Evolutionary conservation across 78 protist species (phyloP), one percentile per base, ranked within the genome.

Genomic region (Andalucia godoyi): DNA sequence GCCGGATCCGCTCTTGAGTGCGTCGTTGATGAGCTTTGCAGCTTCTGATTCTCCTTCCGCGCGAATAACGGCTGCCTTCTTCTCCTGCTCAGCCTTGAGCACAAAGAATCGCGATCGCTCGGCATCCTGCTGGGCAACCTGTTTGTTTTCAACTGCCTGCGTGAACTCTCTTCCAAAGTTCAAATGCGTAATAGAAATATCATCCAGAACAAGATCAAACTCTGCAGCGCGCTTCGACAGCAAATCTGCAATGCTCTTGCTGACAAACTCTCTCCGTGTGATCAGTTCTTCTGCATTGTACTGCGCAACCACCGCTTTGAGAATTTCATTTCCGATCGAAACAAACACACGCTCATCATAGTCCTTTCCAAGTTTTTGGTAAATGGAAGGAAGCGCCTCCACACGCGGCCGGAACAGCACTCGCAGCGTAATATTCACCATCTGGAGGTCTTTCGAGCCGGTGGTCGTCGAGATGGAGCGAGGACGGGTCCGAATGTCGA

Each of bases 21-120:
- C 79, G 25, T 75, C 58, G 4, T 64, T 64, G 23, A 79, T 64
- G 33, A 80, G 21, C 0, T 23, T 21, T 33, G 86, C 86, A 4
- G 86, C 82, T 59, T 53, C 54, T 6, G 91, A 43, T 39, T 85
- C 87, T n/a, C 91, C 91, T 75, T 85, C 86, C 1, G 88, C 90
- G 36, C 74, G 66, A 50, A 83, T 82, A 65, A 84, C 25, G 40
- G 65, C 43, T 0, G 91, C 91, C 9, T 37, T n/a, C 66, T 79
- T 69, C 66, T 86, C 85, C 45, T 86, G 86, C 52, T 82, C 92
- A 6, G 79, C 75, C 65, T 38, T 21, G 36, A 50, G 38, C 23
- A 86, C 92, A 15, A 86, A 36, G 39, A 49, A 83, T 17, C 53
- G 43, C 25, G 75, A 60, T 17, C 85, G 61, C 79, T 86, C 88